phyloP scores from a whole-genome alignment of 176 grass and related monocot genomes.

The Juncus effusus region DNA sequence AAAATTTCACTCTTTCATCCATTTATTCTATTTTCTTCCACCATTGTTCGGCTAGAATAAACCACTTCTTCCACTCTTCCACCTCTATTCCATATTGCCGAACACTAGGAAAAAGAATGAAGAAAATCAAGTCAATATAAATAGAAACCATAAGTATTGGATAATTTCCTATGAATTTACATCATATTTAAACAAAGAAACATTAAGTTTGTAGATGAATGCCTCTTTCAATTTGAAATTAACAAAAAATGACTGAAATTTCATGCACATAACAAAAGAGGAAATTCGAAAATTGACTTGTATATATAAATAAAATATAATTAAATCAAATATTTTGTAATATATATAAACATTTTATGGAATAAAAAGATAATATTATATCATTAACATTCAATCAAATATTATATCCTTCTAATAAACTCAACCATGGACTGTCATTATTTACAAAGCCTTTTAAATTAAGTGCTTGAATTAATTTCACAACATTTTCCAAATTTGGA shows the following conservation, averaged over 20 bases:
- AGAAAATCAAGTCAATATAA: no score
- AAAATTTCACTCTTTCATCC: no score
- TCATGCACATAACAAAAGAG: not conserved
- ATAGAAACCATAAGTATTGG: no score
- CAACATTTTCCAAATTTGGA: constrained; percentile 54
- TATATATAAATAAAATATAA: no score
- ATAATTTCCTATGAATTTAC: not conserved
- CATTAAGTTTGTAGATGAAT: no score
- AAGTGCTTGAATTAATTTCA: constrained; percentile 50
- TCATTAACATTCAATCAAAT: not conserved
- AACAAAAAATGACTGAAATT: no score
- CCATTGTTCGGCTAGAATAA: no score
- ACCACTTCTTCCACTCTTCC: no score
- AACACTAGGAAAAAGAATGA: no score
- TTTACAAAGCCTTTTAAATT: constrained; percentile 43
- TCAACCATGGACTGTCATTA: constrained; percentile 54
- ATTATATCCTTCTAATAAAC: constrained; percentile 30
- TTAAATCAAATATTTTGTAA: not conserved
- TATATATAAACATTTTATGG: not conserved
- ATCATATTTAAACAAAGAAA: not conserved
- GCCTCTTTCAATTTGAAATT: not conserved
- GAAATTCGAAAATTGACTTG: not conserved
- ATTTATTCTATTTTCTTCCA: no score
- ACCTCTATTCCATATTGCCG: no score
- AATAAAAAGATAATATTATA: no score